Base-by-base conservation (phyloP, 208 protist genomes). In the Novymonas esmeraldas region DNA sequence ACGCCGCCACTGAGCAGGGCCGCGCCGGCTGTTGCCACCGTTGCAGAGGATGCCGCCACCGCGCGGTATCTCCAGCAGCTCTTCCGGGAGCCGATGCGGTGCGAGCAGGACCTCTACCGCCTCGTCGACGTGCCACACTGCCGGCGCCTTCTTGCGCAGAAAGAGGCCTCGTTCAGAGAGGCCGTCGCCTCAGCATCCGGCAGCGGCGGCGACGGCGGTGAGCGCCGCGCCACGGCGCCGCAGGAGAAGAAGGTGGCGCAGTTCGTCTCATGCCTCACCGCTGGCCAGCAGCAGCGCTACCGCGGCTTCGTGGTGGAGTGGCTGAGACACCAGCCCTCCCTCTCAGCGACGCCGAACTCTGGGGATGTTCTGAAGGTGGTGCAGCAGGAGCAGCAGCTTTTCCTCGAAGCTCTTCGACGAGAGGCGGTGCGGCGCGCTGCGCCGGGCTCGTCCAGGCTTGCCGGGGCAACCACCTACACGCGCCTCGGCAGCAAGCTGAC, bases 251-350 rank as follows among this genome's bases (percentile, higher is more conserved):
- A 39, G 22, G 62, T 78, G 7, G 10, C 42, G 14, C 78, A 72
- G 26, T 90, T 84, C 64, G 69, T 73, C 57, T 88, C 87, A 22
- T 90, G 79, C 49, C 60, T 93, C 2, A 90, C 87, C 22, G 58
- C 51, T 16, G 87, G 87, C 9, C 87, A 93, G 75, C 84, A 90
- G 46, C 73, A 38, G 31, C 82, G 81, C 38, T 93, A 90, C 62
- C 75, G 66, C 18, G 48, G 69, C 1, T 51, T 79, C 33, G 58
- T 93, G 39, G 14, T 68, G 14, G 63, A 66, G 38, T 84, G 78
- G 70, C 69, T 75, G 41, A 63, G 63, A 20, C 46, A 73, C 31
- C 62, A 52, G 63, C 68, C 54, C 18, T 61, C 57, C 31, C 51
- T 45, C 36, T 18, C 52, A 6, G 62, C 59, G 5, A 62, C 83